These are phyloP conservation scores for Aspergillus uvarum DNA, from an alignment of 2,329 filamentous ascomycete genomes.

Conservation along the genomic window DNA sequence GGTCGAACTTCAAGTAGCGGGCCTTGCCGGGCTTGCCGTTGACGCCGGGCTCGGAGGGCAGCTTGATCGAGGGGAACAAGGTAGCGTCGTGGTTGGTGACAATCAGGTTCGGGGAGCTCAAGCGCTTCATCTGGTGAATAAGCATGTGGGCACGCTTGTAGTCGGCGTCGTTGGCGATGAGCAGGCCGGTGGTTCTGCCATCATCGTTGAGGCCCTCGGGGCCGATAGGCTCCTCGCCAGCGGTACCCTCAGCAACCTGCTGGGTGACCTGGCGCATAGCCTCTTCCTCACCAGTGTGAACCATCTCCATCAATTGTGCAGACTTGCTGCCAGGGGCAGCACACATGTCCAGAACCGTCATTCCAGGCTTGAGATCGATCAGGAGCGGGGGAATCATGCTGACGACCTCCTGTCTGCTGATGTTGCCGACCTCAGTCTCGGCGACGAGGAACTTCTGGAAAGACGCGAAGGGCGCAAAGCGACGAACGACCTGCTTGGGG, in stretches of 20 bases:
- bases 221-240: conserved; percentile 46
- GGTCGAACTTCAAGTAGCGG: conserved; percentile 91
- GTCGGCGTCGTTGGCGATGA: conserved; percentile 95
- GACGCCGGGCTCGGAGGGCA: conserved; percentile 60
- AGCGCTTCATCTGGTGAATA: conserved; percentile 94
- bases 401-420: conserved; percentile 94
- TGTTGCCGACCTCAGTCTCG: conserved; percentile 95
- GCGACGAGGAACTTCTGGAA: conserved; percentile 98
- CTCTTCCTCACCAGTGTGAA: conserved; percentile 89
- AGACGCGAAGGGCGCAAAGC: conserved; percentile 87
- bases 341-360: conserved; percentile 93
- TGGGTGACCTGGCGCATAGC: conserved; percentile 71
- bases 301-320: conserved; percentile 89
- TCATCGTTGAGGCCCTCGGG: conserved; percentile 66
- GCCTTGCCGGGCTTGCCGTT: conserved; percentile 56
- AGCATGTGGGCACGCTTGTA: conserved; percentile 97
- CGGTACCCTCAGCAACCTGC: conserved; percentile 62
- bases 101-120: conserved; percentile 93
- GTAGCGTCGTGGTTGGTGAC: conserved; percentile 98
- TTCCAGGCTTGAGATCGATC: conserved; percentile 85
- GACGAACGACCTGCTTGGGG: conserved; percentile 90
- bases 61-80: conserved; percentile 86
- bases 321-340: conserved; percentile 97
- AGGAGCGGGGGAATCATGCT: conserved; percentile 98
- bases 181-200: conserved; percentile 82